phyloP scores from a whole-genome alignment of 179 eudicot species.

The Silene noctiflora region DNA sequence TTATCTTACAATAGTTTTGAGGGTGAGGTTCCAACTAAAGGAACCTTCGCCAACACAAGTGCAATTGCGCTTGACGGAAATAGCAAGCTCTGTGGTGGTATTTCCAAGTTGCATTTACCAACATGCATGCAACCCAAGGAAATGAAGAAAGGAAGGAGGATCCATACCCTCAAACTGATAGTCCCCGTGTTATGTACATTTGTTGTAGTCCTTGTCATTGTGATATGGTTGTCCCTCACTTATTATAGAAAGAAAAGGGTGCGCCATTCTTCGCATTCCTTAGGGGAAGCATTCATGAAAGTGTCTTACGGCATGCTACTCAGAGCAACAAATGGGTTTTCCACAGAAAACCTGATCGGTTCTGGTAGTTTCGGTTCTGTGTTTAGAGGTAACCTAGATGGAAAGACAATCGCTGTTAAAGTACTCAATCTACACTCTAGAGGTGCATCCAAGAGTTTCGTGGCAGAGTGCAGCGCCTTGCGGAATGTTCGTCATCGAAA shows the following conservation, averaged over 20 bases:
- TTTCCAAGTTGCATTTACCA: constrained; percentile 14
- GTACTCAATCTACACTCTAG: background rate
- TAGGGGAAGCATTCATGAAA: background rate
- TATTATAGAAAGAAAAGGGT: background rate
- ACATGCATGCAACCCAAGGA: constrained; percentile 9
- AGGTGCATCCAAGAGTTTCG: constrained; percentile 7
- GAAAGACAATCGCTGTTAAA: constrained; percentile 7
- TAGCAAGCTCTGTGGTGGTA: constrained; percentile 27
- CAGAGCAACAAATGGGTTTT: constrained; percentile 4
- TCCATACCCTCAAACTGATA: background rate
- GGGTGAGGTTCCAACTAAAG: constrained; percentile 13
- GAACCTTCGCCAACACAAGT: constrained; percentile 10
- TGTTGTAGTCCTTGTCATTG: constrained; percentile 4
- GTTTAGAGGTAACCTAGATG: constrained; percentile 3
- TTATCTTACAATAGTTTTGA: constrained; percentile 14
- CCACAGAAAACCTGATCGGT: constrained; percentile 16
- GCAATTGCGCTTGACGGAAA: background rate
- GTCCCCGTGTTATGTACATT: constrained; percentile 5
- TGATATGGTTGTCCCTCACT: background rate
- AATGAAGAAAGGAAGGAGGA: background rate
- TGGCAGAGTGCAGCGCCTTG: constrained; percentile 1
- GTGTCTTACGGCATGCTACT: background rate
- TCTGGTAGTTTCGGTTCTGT: constrained; percentile 13
- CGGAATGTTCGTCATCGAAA: constrained; percentile 12
- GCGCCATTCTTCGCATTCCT: background rate